Evolutionary conservation across 352 stramenopile species (phyloP), one percentile per base, ranked within the genome.

Genomic region (Phytophthora chlamydospora): DNA sequence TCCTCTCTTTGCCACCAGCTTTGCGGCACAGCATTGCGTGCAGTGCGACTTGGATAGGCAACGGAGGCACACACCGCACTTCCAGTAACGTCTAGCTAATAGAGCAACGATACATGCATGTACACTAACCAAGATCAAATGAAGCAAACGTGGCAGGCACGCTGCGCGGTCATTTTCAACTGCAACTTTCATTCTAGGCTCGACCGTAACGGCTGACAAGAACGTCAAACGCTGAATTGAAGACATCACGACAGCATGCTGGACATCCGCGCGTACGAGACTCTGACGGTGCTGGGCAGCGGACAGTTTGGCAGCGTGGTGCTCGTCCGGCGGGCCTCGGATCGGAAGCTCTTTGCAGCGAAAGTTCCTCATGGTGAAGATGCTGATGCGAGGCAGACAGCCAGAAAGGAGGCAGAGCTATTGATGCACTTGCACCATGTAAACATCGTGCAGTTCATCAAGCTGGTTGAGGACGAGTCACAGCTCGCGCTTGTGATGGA

Each of bases 401-500:
- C 40, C 3, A 44, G 47, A 6, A 57, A 80, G 19, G 85, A 96
- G 50, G 84, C 85, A 10, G 55, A 78, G 21, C 36, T 91, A 29
- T 44, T 90, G 6, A 62, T 69, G 41, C 32, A 44, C 4, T 66
- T 95, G 24, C 51, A 66, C 6, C 85, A 93, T 27, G 65, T 73
- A 0, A 91, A 94, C 50, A 82, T 93, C 49, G 66, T 92, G 3
- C 75, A 76, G 19, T 93, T 75, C 42, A 47, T 90, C 24, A 76
- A 89, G 13, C 46, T 68, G 6, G 52, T 89, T 24, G 66, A 81
- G 7, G 48, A 43, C 14, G 44, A 55, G 6, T n/a, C 27, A 12
- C 58, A 73, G 33, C 47, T 82, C 11, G 68, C 50, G 27, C 86
- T 95, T 41, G 38, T 94, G 40, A 93, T 95, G 83, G 87, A 96